A percentile compares a stretch with the other conserved stretches of the same genome.
Conservation (phyloP, 2,329 filamentous ascomycete species). For the Bisporella sp. region DNA sequence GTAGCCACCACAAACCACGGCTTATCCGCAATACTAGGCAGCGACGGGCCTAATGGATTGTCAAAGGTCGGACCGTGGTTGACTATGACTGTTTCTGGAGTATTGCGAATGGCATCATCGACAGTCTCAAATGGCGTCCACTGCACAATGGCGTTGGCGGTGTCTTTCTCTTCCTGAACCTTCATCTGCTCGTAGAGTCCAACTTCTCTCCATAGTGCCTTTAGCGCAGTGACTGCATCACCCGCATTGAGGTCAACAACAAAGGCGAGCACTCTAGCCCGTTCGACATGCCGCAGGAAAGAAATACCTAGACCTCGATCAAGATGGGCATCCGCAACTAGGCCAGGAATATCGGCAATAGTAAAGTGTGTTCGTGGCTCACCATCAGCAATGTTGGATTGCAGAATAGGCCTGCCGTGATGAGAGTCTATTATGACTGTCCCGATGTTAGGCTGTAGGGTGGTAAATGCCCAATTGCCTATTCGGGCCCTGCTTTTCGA, state of each 20-base stretch:
- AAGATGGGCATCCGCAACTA: conserved; percentile 87
- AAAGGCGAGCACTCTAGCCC: conserved; percentile 87
- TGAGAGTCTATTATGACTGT: conserved; percentile 90
- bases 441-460: conserved; percentile 88
- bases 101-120: conserved; percentile 29
- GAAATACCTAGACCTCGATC: conserved; percentile 86
- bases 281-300: conserved; percentile 90
- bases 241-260: conserved; percentile 79
- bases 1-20: conserved; percentile 96
- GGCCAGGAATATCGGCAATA: conserved; percentile 89
- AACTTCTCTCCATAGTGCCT: conserved; percentile 85
- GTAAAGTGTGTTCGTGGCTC: conserved; percentile 73
- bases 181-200: conserved; percentile 66
- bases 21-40: conserved; percentile 66
- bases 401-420: conserved; percentile 59
- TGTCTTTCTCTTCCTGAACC: conserved; percentile 66
- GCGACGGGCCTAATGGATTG: conserved; percentile 18
- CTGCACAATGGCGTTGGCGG: conserved; percentile 54
- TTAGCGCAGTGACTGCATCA: conserved; percentile 71
- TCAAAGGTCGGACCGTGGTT: conserved; percentile 16
- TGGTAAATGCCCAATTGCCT: conserved; percentile 95
- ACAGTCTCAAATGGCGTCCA: conserved; percentile 43
- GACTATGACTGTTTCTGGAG: conserved; percentile 20
- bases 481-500: conserved; percentile 85
- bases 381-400: conserved; percentile 36